These are phyloP conservation scores for Tanacetum coccineum DNA, from an alignment of 129 eudicot species.

Conservation along the genomic window DNA sequence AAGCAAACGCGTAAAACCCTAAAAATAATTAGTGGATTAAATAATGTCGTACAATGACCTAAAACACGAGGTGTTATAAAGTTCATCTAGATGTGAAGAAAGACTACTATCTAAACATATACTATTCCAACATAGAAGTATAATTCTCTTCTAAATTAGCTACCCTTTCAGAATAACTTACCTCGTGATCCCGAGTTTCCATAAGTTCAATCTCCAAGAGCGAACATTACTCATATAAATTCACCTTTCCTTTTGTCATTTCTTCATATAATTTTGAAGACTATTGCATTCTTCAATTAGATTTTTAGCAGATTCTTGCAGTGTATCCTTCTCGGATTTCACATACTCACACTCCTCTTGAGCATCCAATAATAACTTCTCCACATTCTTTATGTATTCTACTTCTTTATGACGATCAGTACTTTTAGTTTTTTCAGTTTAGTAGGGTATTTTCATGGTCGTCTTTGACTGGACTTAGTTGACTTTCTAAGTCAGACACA, in stretches of 20 bases:
- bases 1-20: too few relatives aligned
- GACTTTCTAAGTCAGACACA: constrained; percentile 44
- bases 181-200: constrained; percentile 35
- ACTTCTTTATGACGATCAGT: constrained; percentile 50
- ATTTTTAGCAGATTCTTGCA: constrained; percentile 45
- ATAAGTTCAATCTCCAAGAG: constrained; percentile 42
- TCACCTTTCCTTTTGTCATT: constrained; percentile 38
- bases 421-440: constrained; percentile 32
- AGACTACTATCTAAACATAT: constrained; percentile 46
- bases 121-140: constrained; percentile 39
- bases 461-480: constrained; percentile 28
- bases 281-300: constrained; percentile 35
- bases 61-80: too few relatives aligned
- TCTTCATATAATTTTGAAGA: constrained; percentile 51
- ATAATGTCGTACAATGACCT: too few relatives aligned
- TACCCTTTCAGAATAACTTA: constrained; percentile 35
- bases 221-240: constrained; percentile 31
- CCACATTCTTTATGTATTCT: constrained; percentile 32
- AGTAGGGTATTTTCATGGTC: constrained; percentile 31
- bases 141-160: constrained; percentile 45
- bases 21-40: too few relatives aligned
- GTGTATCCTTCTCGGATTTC: constrained; percentile 41
- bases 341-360: constrained; percentile 46
- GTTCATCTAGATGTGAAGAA: constrained; percentile 50
- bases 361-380: constrained; percentile 28